These are phyloP conservation scores for Emmonsia crescens DNA, from an alignment of 2,329 filamentous ascomycete species.

Conservation along the genomic window DNA sequence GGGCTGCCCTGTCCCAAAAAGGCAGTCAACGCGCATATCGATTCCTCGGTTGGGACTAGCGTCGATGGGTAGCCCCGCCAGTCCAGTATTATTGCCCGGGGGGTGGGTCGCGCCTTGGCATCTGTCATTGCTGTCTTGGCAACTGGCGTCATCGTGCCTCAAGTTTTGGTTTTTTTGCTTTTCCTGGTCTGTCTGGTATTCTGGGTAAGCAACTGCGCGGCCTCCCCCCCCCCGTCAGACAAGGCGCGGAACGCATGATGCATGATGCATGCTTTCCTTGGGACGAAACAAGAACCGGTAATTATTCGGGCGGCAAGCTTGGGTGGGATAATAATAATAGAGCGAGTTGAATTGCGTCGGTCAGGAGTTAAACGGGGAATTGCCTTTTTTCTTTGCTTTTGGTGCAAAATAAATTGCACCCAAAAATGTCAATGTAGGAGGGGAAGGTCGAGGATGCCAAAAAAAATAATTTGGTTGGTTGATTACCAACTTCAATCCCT, in stretches of 20 bases:
- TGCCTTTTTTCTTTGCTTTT: not conserved
- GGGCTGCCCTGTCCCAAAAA: not conserved
- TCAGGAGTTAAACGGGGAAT: not conserved
- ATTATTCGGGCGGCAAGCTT: not conserved
- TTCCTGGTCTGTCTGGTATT: no score
- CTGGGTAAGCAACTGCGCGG: not conserved
- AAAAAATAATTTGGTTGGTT: not conserved
- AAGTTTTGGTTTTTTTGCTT: not conserved
- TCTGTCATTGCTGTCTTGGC: not conserved
- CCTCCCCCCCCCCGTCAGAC: not conserved
- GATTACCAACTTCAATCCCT: conserved; percentile 20
- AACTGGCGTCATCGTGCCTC: not conserved
- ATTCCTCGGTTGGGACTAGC: not conserved
- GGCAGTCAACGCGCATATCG: not conserved
- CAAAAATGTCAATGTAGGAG: not conserved
- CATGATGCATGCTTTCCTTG: not conserved
- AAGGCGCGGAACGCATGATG: not conserved
- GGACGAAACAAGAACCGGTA: not conserved
- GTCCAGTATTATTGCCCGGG: no score
- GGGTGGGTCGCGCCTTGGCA: not conserved
- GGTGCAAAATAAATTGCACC: not conserved
- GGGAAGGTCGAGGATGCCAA: not conserved
- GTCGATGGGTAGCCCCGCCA: not conserved
- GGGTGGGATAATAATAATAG: not conserved
- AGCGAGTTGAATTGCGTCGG: not conserved